These are phyloP conservation scores for Russula vinacea DNA, from an alignment of 768 basidiomycete species.

Conservation along the genomic window DNA sequence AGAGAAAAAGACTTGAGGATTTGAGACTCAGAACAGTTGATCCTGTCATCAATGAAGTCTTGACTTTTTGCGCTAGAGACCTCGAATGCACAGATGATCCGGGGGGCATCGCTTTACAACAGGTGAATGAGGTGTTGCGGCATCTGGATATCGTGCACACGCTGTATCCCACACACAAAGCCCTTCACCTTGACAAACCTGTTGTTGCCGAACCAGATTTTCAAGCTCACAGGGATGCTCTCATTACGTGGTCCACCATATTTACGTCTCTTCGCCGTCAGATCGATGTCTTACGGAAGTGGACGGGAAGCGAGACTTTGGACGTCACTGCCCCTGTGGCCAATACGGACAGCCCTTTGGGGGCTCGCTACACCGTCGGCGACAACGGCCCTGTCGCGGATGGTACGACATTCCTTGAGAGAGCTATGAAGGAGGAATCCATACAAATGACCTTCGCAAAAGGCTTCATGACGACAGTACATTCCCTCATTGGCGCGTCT, in stretches of 20 bases:
- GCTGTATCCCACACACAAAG: constrained; percentile 80
- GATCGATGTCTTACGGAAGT: constrained; percentile 74
- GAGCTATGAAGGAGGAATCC: constrained; percentile 93
- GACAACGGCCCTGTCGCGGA: constrained; percentile 51
- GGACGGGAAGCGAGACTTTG: constrained; percentile 91
- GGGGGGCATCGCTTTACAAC: constrained; percentile 48
- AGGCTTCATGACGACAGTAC: constrained; percentile 81
- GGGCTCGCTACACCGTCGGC: constrained; percentile 29
- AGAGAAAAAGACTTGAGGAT: constrained; percentile 78
- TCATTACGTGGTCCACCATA: constrained; percentile 91
- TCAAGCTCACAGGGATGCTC: constrained; percentile 79
- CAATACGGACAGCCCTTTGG: constrained; percentile 53
- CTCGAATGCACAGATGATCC: constrained; percentile 40
- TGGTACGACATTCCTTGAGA: constrained; percentile 86
- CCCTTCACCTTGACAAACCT: constrained; percentile 76
- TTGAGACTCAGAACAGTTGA: constrained; percentile 78
- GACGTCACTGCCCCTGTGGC: constrained; percentile 82
- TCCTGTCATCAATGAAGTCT: constrained; percentile 77
- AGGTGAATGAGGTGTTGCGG: constrained; percentile 63
- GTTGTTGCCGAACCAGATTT: constrained; percentile 62
- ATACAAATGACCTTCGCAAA: constrained; percentile 93
- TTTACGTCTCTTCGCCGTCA: constrained; percentile 81
- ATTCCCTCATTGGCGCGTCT: constrained; percentile 79
- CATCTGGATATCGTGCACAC: constrained; percentile 80
- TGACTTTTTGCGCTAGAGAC: constrained; percentile 63